Conservation (phyloP, 2,329 filamentous ascomycete species). For the Aspergillus unguis region DNA sequence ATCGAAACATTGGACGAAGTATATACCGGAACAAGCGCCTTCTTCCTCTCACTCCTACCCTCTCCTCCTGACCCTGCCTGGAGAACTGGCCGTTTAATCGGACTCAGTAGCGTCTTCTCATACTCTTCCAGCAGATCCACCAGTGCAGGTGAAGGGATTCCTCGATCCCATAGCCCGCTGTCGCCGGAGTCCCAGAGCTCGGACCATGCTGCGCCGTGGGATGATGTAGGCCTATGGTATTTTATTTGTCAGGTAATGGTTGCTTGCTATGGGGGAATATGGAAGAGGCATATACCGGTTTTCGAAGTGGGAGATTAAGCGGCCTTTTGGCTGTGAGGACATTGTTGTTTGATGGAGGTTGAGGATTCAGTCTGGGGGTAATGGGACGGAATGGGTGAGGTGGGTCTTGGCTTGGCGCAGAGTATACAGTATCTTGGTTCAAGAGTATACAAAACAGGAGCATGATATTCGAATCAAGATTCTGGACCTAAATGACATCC, state of each 20-base stretch:
- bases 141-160: conserved; percentile 29
- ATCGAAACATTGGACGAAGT: not conserved
- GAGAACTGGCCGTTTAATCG: conserved; percentile 4
- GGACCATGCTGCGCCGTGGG: conserved; percentile 14
- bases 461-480: no score
- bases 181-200: conserved; percentile 25
- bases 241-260: not conserved
- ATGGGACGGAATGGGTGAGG: no score
- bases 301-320: conserved; percentile 7
- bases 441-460: no score
- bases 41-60: conserved; percentile 16
- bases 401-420: no score
- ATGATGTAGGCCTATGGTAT: not conserved
- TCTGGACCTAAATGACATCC: no score
- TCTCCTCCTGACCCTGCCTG: not conserved
- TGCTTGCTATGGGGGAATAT: not conserved
- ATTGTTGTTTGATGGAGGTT: not conserved
- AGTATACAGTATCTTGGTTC: no score
- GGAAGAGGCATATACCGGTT: not conserved
- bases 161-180: conserved; percentile 31
- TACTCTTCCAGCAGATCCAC: conserved; percentile 27
- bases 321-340: conserved; percentile 71
- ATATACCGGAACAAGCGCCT: conserved; percentile 29
- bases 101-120: conserved; percentile 14
- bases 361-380: not conserved